phyloP scores from a whole-genome alignment of 306 rosid genomes.

The Prunus kanzakura region DNA sequence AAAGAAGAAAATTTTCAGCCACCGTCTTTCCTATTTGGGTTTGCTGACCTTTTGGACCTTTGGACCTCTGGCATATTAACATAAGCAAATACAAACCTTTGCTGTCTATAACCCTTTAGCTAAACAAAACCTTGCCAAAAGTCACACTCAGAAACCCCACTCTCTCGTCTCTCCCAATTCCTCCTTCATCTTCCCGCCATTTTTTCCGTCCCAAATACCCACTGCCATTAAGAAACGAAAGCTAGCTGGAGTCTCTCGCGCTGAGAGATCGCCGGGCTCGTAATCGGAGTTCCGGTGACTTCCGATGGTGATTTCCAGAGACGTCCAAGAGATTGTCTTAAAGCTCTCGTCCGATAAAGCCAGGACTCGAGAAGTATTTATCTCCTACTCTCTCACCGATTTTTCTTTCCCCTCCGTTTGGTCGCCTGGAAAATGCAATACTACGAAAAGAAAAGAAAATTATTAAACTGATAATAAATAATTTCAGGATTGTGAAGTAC shows the following conservation, averaged over 20 bases:
- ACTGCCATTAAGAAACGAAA: neutral
- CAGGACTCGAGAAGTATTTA: slow-evolving; percentile 76
- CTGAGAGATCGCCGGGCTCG: neutral
- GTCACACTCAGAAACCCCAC: neutral
- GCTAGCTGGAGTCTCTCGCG: neutral
- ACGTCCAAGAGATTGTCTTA: slow-evolving; percentile 65
- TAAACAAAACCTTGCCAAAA: neutral
- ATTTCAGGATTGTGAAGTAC: neutral
- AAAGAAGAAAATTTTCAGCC: neutral
- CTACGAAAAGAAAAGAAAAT: slow-evolving; percentile 5
- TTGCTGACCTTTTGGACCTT: too few relatives aligned
- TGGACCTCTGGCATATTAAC: neutral
- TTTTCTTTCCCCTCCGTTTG: slow-evolving; percentile 8
- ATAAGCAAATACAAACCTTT: neutral
- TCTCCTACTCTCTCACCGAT: slow-evolving; percentile 11
- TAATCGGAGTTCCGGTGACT: slow-evolving; percentile 19
- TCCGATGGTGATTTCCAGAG: slow-evolving; percentile 63
- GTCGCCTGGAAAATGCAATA: slow-evolving; percentile 3
- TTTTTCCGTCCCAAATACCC: neutral
- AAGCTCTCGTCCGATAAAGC: slow-evolving; percentile 83
- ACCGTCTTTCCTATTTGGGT: neutral
- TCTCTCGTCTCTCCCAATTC: too few relatives aligned
- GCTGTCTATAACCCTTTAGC: neutral
- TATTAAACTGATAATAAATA: neutral
- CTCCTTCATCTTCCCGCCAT: neutral